Base-by-base conservation (phyloP, 352 stramenopile species). In the Pythium scleroteichum region DNA sequence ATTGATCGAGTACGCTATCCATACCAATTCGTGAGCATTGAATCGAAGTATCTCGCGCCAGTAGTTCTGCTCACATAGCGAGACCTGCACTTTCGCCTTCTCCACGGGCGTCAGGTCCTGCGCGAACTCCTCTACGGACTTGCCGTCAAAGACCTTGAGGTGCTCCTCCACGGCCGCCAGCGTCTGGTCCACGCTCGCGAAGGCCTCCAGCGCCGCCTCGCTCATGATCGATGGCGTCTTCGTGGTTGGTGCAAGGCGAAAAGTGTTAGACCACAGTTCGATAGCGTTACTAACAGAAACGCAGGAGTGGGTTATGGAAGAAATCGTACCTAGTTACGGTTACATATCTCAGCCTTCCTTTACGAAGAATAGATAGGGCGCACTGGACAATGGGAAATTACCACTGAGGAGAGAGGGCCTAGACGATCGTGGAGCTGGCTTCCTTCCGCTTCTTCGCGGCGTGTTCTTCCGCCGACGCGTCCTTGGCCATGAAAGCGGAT, bases 21-120 rank as follows among this genome's bases (percentile, higher is more conserved):
- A 14, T 1, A 24, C 23, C 35, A 39, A 12, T n/a, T n/a, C n/a
- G n/a, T n/a, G n/a, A n/a, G n/a, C n/a, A n/a, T n/a, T n/a, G n/a
- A n/a, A n/a, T n/a, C n/a, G n/a, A n/a, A n/a, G n/a, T n/a, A n/a
- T n/a, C n/a, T n/a, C n/a, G n/a, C n/a, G n/a, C 20, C 16, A 24
- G 7, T 12, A 1, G 33, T 22, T 23, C 12, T 20, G 46, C 47
- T n/a, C 64, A 95, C 86, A 84, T 3, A 95, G 60, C 17, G 82
- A 90, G 41, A 95, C 86, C 56, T 94, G 79, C 52, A 93, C 75
- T 61, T 94, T 95, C 27, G 86, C 86, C 38, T 87, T 85, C 56
- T 94, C 81, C 24, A 95, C 54, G 17, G 82, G 78, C 56, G 64
- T 78, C 1, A 93, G 70, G 29, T 82, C 71, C 4, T 77, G 69